These are phyloP conservation scores for Xylaria venustula DNA, from an alignment of 495 filamentous ascomycete species.

Conservation along the genomic window DNA sequence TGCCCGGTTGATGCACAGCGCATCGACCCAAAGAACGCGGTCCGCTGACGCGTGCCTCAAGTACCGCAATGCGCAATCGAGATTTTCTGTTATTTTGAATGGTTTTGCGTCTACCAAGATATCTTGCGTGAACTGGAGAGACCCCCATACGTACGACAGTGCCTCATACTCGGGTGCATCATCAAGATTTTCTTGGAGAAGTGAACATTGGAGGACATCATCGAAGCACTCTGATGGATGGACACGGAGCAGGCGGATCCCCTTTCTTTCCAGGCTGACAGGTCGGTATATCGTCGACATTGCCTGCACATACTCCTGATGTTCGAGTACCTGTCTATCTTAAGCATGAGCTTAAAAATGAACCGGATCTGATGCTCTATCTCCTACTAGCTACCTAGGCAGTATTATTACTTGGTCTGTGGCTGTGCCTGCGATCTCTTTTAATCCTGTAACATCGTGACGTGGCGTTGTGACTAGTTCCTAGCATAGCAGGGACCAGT, in stretches of 20 bases:
- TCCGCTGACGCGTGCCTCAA: conserved; percentile 19
- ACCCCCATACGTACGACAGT: conserved; percentile 35
- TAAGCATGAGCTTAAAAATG: too few species aligned
- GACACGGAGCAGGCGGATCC: not conserved
- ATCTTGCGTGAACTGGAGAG: not conserved
- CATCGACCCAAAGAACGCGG: conserved; percentile 33
- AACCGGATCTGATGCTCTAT: too few species aligned
- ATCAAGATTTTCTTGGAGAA: not conserved
- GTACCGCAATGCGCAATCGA: conserved; percentile 21
- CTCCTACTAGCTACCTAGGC: too few species aligned
- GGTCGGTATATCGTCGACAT: not conserved
- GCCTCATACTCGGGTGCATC: conserved; percentile 20
- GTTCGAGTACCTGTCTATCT: too few species aligned
- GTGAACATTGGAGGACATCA: not conserved
- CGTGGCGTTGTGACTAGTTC: too few species aligned
- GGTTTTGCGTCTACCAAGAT: not conserved
- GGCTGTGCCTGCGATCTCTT: too few species aligned
- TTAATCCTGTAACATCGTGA: too few species aligned
- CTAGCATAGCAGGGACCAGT: too few species aligned
- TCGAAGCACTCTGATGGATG: not conserved
- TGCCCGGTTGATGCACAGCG: conserved; percentile 36
- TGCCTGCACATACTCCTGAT: not conserved
- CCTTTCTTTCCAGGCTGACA: not conserved
- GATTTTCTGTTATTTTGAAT: conserved; percentile 22
- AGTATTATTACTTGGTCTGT: too few species aligned